Evolutionary conservation across 2,329 filamentous ascomycete genomes (phyloP), one percentile per base, ranked within the genome.

Genomic region (Aspergillus phoenicis): DNA sequence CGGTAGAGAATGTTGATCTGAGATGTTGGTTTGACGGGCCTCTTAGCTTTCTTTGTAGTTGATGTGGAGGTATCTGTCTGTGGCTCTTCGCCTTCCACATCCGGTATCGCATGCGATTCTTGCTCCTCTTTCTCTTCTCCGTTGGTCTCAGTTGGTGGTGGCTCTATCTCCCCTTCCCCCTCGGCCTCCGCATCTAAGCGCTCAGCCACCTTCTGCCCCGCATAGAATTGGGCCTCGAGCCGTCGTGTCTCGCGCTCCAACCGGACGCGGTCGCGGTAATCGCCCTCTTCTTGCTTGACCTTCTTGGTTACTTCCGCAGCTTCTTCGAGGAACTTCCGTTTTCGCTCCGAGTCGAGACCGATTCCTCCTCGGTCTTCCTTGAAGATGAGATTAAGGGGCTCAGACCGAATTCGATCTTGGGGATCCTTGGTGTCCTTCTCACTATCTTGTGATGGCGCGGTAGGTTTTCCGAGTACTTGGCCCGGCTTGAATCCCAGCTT

Each of bases 401-500:
- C 91, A 2, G 85, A 82, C 41, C 83, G 78, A 5, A 80, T 79
- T 52, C 78, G 13, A 10, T 26, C 36, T n/a, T 33, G 22, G 2
- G 26, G 4, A 28, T 69, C 61, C 30, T 54, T 66, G 39, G 61
- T 62, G 8, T 60, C 62, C 7, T 36, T 45, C n/a, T 20, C 43
- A 15, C 11, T 36, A n/a, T 48, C 30, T 8, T 20, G 30, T 24
- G 72, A 63, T 24, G 78, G 63, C 26, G 78, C 77, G 8, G 78
- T 78, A n/a, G 82, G 80, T 67, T 85, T 87, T 1, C 95, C 95
- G 3, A 98, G 81, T 0, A 87, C 84, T 38, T 86, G 87, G 24
- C 93, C 93, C 20, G 86, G 82, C 60, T 87, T 89, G 80, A 96
- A 99, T 0, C 95, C 95, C 83, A 99, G 91, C 77, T 91, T 94